Evolutionary conservation across 495 filamentous ascomycete genomes (phyloP).

Genomic region (Bacidia gigantensis): DNA sequence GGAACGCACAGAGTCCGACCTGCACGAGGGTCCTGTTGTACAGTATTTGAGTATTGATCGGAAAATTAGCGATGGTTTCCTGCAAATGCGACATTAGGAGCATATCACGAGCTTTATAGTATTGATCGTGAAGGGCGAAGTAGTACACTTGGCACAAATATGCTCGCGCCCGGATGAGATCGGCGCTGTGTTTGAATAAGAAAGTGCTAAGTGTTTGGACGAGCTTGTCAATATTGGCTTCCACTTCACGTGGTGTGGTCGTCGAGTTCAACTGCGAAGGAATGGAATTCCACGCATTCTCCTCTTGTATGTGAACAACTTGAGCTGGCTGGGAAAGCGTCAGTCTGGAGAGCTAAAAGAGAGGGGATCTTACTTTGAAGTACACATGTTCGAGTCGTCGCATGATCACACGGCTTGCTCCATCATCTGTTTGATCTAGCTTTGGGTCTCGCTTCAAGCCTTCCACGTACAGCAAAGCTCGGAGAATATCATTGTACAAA

Average conservation of each 20-base stretch:
- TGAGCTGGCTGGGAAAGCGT: slow-evolving; percentile 52
- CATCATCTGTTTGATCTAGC: slow-evolving; percentile 65
- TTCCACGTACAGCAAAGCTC: slow-evolving; percentile 77
- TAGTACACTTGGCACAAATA: slow-evolving; percentile 99
- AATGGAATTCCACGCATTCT: slow-evolving; percentile 78
- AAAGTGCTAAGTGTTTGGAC: slow-evolving; percentile 87
- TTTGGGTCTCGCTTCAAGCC: slow-evolving; percentile 53
- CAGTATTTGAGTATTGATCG: slow-evolving; percentile 92
- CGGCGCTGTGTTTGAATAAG: slow-evolving; percentile 83
- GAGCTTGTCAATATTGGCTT: slow-evolving; percentile 41
- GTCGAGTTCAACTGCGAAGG: slow-evolving; percentile 56
- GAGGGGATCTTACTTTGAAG: slow-evolving; percentile 59
- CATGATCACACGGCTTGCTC: slow-evolving; percentile 81
- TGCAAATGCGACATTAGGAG: slow-evolving; percentile 99
- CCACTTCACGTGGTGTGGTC: slow-evolving; percentile 52
- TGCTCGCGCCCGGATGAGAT: slow-evolving; percentile 87
- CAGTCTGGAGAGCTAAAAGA: slow-evolving; percentile 12
- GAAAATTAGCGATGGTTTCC: slow-evolving; percentile 88
- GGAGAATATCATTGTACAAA: slow-evolving; percentile 85
- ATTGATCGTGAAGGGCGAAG: slow-evolving; percentile 90
- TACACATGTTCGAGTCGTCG: slow-evolving; percentile 91
- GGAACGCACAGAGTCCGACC: slow-evolving; percentile 96
- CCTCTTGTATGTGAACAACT: slow-evolving; percentile 84
- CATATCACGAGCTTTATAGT: slow-evolving; percentile 94
- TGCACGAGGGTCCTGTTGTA: slow-evolving; percentile 98